Evolutionary conservation across 108 stramenopile genomes (phyloP).

Genomic region (Cyclotella atomus): DNA sequence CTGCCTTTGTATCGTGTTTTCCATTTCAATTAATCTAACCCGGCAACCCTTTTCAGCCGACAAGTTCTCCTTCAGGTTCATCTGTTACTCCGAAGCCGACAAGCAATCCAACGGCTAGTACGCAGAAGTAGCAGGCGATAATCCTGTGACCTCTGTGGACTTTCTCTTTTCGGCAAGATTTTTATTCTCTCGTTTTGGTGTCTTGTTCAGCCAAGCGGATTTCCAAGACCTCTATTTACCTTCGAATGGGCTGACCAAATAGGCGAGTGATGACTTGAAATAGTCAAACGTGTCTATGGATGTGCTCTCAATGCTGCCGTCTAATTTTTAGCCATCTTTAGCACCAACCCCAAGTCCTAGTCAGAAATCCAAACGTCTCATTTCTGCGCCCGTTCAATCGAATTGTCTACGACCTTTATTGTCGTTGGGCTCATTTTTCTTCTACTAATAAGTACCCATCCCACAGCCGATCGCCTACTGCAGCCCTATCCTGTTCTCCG

Average conservation of each 20-base stretch:
- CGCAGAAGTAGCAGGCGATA: neutral
- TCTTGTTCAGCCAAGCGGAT: too few species aligned
- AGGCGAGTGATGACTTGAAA: neutral
- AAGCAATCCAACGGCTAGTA: neutral
- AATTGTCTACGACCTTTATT: neutral
- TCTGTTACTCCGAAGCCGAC: neutral
- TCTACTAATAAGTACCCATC: neutral
- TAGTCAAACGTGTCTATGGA: too few species aligned
- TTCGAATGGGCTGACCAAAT: neutral
- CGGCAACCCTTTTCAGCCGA: neutral
- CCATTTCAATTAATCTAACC: neutral
- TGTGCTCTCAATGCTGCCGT: too few species aligned
- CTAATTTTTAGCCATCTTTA: too few species aligned
- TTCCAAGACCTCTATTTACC: neutral
- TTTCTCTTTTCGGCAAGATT: too few species aligned
- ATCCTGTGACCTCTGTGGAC: too few species aligned
- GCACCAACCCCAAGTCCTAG: too few species aligned
- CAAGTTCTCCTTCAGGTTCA: neutral
- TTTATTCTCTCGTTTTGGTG: too few species aligned
- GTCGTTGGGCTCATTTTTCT: neutral
- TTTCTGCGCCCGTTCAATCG: too few species aligned
- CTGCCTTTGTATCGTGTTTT: too few species aligned
- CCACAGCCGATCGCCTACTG: neutral
- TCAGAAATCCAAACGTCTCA: too few species aligned
- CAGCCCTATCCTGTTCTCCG: neutral